Conservation (phyloP, 129 eudicot species). For the Lactuca saligna region DNA sequence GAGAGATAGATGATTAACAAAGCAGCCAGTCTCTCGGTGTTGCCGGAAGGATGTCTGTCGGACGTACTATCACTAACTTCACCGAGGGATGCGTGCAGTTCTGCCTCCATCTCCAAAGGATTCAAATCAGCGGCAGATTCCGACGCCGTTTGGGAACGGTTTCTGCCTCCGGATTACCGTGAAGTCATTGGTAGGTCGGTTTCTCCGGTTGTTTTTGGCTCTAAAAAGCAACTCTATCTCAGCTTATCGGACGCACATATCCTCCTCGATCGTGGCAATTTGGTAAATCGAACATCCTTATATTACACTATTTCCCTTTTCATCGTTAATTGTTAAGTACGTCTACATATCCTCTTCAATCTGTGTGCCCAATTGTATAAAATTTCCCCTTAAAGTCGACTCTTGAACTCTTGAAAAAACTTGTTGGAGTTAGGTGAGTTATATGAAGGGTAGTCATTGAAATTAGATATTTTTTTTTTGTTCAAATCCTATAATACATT, state of each 20-base stretch:
- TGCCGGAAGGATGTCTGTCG: constrained; percentile 65
- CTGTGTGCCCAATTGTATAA: too few species aligned
- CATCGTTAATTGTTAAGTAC: too few species aligned
- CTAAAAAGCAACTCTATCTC: constrained; percentile 49
- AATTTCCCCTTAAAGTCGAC: too few species aligned
- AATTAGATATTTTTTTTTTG: too few species aligned
- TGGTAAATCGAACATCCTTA: constrained; percentile 29
- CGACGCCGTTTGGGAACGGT: constrained; percentile 54
- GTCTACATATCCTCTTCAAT: too few species aligned
- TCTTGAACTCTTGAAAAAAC: too few species aligned
- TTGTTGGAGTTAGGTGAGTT: too few species aligned
- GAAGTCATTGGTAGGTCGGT: constrained; percentile 31
- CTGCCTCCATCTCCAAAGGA: constrained; percentile 33
- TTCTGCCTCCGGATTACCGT: constrained; percentile 52
- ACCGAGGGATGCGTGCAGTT: constrained; percentile 55
- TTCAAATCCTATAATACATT: too few species aligned
- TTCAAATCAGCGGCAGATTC: constrained; percentile 59
- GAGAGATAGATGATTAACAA: not conserved
- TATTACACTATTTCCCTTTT: too few species aligned
- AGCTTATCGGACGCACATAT: constrained; percentile 39
- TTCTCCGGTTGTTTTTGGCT: constrained; percentile 18
- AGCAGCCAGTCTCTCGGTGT: not conserved
- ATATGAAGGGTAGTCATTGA: too few species aligned
- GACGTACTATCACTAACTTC: constrained; percentile 50
- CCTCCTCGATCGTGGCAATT: constrained; percentile 39